A percentile compares a stretch with the other conserved stretches of the same genome.
Conservation (phyloP, 495 filamentous ascomycete genomes). For the Talaromyces trachyspermus region DNA sequence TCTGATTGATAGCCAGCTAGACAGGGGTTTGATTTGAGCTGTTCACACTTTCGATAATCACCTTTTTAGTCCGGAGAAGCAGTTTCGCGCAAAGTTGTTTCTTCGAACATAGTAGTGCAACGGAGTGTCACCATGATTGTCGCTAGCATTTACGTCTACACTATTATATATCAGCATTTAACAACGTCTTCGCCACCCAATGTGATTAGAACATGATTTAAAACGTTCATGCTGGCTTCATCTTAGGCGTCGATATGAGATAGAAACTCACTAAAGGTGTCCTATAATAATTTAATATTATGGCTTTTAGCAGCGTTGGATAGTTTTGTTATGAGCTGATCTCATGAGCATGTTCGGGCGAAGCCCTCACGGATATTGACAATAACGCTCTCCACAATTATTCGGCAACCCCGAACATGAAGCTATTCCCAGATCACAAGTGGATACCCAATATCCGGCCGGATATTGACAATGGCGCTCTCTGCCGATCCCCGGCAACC, state of each 20-base stretch:
- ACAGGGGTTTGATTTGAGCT: neutral
- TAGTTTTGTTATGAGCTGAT: neutral
- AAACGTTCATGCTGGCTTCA: slow-evolving; percentile 5
- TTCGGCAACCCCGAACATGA: slow-evolving; percentile 1
- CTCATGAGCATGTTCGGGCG: too few relatives aligned
- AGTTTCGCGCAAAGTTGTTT: neutral
- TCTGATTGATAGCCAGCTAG: neutral
- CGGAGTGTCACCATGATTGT: slow-evolving; percentile 1
- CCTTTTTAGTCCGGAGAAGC: neutral
- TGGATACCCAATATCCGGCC: too few relatives aligned
- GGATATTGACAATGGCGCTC: too few relatives aligned
- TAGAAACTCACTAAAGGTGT: neutral
- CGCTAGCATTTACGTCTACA: neutral
- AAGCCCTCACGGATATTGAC: too few relatives aligned
- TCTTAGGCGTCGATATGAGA: slow-evolving; percentile 8
- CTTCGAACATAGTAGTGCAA: slow-evolving; percentile 1
- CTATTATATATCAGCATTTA: neutral
- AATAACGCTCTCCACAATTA: too few relatives aligned
- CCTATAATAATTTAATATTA: neutral
- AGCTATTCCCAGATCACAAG: too few relatives aligned
- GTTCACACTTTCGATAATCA: neutral
- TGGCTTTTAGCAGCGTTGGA: slow-evolving; percentile 7
- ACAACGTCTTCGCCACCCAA: slow-evolving; percentile 3
- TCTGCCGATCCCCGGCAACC: slow-evolving; percentile 1
- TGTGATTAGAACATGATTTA: slow-evolving; percentile 5